phyloP scores from a whole-genome alignment of 768 basidiomycete species.

The Gloeopeniophorella convolvens region DNA sequence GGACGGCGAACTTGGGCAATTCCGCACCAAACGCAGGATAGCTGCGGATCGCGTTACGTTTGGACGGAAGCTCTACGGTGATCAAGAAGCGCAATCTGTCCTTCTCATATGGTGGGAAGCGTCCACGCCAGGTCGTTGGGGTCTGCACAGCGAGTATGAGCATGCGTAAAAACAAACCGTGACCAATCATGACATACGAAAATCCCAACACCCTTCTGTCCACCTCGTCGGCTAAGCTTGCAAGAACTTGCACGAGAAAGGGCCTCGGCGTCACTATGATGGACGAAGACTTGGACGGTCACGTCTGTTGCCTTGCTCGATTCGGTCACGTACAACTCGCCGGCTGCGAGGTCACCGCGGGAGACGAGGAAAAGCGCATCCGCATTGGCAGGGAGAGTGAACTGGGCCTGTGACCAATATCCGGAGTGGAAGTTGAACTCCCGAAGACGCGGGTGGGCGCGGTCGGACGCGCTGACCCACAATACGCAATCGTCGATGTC shows the following conservation, averaged over 20 bases:
- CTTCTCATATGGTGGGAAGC: constrained; percentile 3
- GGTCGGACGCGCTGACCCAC: constrained; percentile 12
- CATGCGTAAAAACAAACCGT: not conserved
- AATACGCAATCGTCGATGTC: not conserved
- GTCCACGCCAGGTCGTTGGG: constrained; percentile 2
- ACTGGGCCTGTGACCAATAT: constrained; percentile 23
- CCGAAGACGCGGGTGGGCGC: constrained; percentile 21
- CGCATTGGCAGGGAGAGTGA: constrained; percentile 28
- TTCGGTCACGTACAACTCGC: constrained; percentile 5
- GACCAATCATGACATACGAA: constrained; percentile 27
- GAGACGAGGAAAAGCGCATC: constrained; percentile 29
- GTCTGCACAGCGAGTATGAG: constrained; percentile 13
- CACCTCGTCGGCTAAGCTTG: constrained; percentile 24
- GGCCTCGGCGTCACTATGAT: constrained; percentile 24
- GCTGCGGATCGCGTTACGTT: not conserved
- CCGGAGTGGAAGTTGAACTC: constrained; percentile 6
- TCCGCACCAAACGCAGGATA: constrained; percentile 2
- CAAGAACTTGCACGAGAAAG: constrained; percentile 30
- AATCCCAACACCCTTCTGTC: constrained; percentile 32
- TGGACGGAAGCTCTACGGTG: constrained; percentile 1
- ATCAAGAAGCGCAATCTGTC: constrained; percentile 25
- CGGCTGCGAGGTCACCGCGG: constrained; percentile 25
- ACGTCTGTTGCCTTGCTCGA: constrained; percentile 19
- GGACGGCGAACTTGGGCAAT: constrained; percentile 4
- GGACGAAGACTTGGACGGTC: constrained; percentile 28